Evolutionary conservation across 2,329 filamentous ascomycete genomes (phyloP), one percentile per base, ranked within the genome.

Genomic region (Cercospora sp.): DNA sequence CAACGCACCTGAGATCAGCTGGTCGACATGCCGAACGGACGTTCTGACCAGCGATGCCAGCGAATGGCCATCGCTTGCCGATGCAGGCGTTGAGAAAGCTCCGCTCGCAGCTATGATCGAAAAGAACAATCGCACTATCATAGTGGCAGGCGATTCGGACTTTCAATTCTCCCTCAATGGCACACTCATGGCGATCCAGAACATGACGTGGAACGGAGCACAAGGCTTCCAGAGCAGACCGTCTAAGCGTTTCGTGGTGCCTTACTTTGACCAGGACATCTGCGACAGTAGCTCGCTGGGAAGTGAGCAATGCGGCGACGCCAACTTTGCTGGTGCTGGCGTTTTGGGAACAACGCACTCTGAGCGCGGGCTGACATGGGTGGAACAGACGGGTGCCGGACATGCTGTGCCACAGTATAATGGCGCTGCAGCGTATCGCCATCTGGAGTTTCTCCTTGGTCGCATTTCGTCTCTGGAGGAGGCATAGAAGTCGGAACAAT

Each of bases 371-470:
- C 42, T 75, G 28, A 75, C 73, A 3, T 76, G 72, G 55, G 67
- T 70, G 48, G 66, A 59, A 5, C 72, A 74, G 10, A 64, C 71
- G 12, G 67, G 66, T 18, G 71, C 74, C n/a, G 75, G 74, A 1
- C 75, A 77, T 64, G 72, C 71, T 67, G 69, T 73, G 18, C 72
- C 74, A 30, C 3, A 80, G 78, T 83, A 81, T 68, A 78, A 80
- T 0, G 80, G 81, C 16, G 80, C 80, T 33, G 80, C 80, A 10
- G 80, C 76, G 0, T 82, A 80, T 66, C 70, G 81, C 30, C 79
- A 80, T 72, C 51, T 83, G 45, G 80, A 83, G 72, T 77, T 82
- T 39, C 71, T 83, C 60, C 75, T 83, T 1, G 81, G 81, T 0
- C 72, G 78, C 5, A 76, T 82, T 2, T 65, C 20, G n/a, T 26